Evolutionary conservation across 129 eudicot species (phyloP), one percentile per base, ranked within the genome.

Genomic region (Escallonia herrerae): DNA sequence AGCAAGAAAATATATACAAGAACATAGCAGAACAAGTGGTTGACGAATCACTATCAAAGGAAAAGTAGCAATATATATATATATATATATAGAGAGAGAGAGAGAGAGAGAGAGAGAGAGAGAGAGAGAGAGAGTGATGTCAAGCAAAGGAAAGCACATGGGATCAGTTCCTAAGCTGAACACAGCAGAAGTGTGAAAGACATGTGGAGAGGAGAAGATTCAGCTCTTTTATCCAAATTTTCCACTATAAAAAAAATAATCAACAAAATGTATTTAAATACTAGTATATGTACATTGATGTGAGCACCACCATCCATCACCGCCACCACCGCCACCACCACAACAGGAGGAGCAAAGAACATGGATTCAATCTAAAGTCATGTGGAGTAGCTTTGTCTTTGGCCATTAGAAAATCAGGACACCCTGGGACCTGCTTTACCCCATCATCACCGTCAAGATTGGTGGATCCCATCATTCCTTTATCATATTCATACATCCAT

Each of bases 131-230:
- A 74, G 84, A 22, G 33, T 22, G 33, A 22, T 84, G n/a, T n/a
- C n/a, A n/a, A n/a, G n/a, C n/a, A 70, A 69, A 70, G 75, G 56
- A 61, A 64, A 68, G 80, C 97, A 90, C 97, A 83, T 90, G 97
- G 91, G 75, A 62, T 79, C 89, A 62, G 82, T 76, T 62, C 33
- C 72, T 59, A 41, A 63, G 70, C 65, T 68, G 54, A 71, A 74
- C 67, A 67, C 83, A 74, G 52, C 78, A 81, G 76, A 71, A 82
- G 66, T 69, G 67, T 72, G 33, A 22, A 72, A 47, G 60, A 66
- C 89, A 75, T 83, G 75, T 80, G 84, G 77, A 56, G 14, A 40
- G 52, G 37, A 7, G 59, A 83, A 76, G 73, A 79, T 76, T 64
- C 85, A 79, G 11, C 72, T 62, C 48, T 50, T 70, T 5, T 74